A percentile compares a stretch with the other conserved stretches of the same genome.
These are phyloP conservation scores for Alternaria brassicae DNA, from an alignment of 2,329 filamentous ascomycete species.

Conservation along the genomic window DNA sequence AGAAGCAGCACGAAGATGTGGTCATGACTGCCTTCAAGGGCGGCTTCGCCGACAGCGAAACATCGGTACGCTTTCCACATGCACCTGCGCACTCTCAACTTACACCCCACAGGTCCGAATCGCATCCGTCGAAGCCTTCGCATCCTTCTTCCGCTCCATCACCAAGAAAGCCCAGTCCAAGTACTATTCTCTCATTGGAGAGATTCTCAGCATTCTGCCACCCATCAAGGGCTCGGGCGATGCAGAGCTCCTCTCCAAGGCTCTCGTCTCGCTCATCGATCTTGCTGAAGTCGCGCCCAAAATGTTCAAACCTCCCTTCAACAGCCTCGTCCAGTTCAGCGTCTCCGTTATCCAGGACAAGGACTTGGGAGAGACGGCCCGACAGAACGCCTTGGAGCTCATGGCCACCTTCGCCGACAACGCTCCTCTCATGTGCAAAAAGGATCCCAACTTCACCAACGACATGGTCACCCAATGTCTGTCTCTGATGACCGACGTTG, in stretches of 20 bases:
- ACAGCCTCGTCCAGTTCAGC: conserved; percentile 89
- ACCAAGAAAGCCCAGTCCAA: conserved; percentile 86
- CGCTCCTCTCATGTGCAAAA: conserved; percentile 91
- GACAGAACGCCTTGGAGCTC: conserved; percentile 93
- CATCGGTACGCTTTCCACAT: conserved; percentile 63
- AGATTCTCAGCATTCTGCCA: conserved; percentile 91
- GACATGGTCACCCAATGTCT: conserved; percentile 99
- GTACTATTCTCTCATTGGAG: conserved; percentile 85
- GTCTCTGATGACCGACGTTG: conserved; percentile 97
- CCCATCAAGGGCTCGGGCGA: conserved; percentile 92
- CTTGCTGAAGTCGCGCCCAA: conserved; percentile 92
- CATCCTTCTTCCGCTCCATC: conserved; percentile 92
- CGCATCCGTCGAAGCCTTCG: conserved; percentile 94
- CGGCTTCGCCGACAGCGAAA: conserved; percentile 88
- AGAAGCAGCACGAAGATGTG: conserved; percentile 92
- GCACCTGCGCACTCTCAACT: conserved; percentile 5
- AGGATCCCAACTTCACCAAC: conserved; percentile 86
- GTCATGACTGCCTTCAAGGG: conserved; percentile 87
- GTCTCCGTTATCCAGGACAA: conserved; percentile 96
- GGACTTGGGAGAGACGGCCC: conserved; percentile 85
- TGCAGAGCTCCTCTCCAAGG: conserved; percentile 88
- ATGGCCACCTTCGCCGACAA: conserved; percentile 99
- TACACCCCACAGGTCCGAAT: conserved; percentile 74
- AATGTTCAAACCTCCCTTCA: conserved; percentile 97
- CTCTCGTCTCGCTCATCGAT: conserved; percentile 89